A percentile compares a stretch with the other conserved stretches of the same genome.
Evolutionary conservation across 2,329 filamentous ascomycete genomes (phyloP).

Genomic region (Alternaria novae-zelandiae): DNA sequence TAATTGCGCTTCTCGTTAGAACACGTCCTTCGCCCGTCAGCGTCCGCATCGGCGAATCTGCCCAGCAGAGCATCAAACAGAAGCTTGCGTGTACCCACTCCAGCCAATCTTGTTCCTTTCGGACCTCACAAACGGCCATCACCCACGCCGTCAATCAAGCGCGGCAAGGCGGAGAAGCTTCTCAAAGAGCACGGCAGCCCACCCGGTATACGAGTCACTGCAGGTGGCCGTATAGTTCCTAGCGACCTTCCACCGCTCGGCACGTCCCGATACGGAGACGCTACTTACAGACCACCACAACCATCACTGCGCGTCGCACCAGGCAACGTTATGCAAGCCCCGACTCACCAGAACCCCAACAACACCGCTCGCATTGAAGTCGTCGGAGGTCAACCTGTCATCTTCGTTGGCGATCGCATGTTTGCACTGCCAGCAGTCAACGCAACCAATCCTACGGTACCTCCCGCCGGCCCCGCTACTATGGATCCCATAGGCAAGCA

Average conservation of each 20-base stretch:
- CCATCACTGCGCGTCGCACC: slow-evolving; percentile 27
- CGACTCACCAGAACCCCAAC: slow-evolving; percentile 26
- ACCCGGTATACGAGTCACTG: slow-evolving; percentile 58
- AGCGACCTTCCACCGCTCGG: slow-evolving; percentile 49
- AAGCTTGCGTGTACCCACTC: slow-evolving; percentile 30
- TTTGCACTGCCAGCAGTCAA: slow-evolving; percentile 41
- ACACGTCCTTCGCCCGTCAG: slow-evolving; percentile 51
- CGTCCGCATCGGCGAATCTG: slow-evolving; percentile 46
- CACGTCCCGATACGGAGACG: slow-evolving; percentile 40
- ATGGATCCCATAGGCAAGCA: slow-evolving; percentile 26
- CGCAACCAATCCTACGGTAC: slow-evolving; percentile 14
- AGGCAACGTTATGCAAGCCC: slow-evolving; percentile 33
- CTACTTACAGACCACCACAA: slow-evolving; percentile 34
- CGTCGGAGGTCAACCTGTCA: slow-evolving; percentile 39
- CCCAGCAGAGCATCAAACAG: slow-evolving; percentile 32
- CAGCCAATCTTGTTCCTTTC: slow-evolving; percentile 19
- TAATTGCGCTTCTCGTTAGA: slow-evolving; percentile 31
- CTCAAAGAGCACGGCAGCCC: slow-evolving; percentile 61
- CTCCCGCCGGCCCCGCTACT: slow-evolving; percentile 9
- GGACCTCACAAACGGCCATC: slow-evolving; percentile 50
- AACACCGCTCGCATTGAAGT: slow-evolving; percentile 36
- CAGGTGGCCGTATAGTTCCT: slow-evolving; percentile 60
- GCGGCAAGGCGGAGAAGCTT: slow-evolving; percentile 56
- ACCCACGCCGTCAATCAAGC: slow-evolving; percentile 58
- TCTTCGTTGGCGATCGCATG: slow-evolving; percentile 40